phyloP scores from a whole-genome alignment of 1,284 basidiomycete genomes.

The Peniophora sp. region DNA sequence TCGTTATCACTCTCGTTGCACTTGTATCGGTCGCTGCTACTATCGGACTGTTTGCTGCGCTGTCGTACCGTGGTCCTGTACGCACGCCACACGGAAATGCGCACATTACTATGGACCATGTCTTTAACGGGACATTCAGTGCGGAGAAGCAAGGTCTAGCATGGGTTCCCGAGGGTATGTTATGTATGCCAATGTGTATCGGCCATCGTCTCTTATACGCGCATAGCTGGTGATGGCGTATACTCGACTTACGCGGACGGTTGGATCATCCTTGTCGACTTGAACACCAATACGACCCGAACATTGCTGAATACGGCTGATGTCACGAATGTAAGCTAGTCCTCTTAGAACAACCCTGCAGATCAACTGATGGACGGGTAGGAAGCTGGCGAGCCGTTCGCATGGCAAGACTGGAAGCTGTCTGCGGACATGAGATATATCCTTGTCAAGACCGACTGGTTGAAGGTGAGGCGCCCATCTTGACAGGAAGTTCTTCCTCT shows the following conservation, averaged over 20 bases:
- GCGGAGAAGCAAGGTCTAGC: conserved; percentile 39
- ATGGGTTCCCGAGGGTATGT: conserved; percentile 85
- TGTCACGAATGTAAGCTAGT: conserved; percentile 49
- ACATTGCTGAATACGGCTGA: conserved; percentile 51
- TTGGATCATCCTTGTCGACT: conserved; percentile 69
- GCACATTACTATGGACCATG: conserved; percentile 78
- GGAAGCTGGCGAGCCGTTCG: conserved; percentile 49
- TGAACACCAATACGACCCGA: conserved; percentile 67
- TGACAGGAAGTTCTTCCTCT: conserved; percentile 1
- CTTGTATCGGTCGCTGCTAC: conserved; percentile 49
- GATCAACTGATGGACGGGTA: conserved; percentile 19
- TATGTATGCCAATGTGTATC: background rate
- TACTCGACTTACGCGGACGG: conserved; percentile 61
- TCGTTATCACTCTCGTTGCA: conserved; percentile 44
- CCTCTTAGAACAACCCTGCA: background rate
- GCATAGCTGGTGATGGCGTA: conserved; percentile 83
- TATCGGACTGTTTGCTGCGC: conserved; percentile 68
- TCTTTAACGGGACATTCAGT: conserved; percentile 84
- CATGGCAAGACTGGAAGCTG: conserved; percentile 63
- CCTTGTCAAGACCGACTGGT: conserved; percentile 66
- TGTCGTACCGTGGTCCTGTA: conserved; percentile 50
- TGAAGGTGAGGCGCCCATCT: conserved; percentile 45
- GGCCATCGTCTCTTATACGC: too few species aligned
- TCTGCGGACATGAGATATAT: conserved; percentile 86
- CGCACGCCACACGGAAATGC: conserved; percentile 46